Evolutionary conservation across 306 rosid species (phyloP).

Genomic region (Cicer yamashitae): DNA sequence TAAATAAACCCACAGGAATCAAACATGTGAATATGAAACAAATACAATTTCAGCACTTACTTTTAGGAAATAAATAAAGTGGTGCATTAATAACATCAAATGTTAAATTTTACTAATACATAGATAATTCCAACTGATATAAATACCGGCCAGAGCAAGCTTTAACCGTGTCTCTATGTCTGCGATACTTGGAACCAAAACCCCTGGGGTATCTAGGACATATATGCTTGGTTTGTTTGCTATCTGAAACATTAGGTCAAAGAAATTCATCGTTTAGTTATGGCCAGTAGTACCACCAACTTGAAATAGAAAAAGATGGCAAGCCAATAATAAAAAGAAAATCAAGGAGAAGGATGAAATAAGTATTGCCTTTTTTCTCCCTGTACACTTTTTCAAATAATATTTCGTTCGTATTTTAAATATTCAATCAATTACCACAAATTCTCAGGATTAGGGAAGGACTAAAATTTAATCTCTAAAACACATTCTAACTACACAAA

Average conservation of each 20-base stretch:
- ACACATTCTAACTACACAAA: not conserved
- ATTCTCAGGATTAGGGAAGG: not conserved
- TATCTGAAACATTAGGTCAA: conserved; percentile 62
- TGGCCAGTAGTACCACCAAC: conserved; percentile 26
- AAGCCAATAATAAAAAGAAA: conserved; percentile 4
- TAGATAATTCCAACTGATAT: conserved; percentile 26
- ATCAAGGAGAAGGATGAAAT: not conserved
- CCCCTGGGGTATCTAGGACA: conserved; percentile 94
- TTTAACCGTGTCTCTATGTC: conserved; percentile 88
- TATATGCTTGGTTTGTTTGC: conserved; percentile 94
- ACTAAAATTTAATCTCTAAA: not conserved
- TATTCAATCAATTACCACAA: not conserved
- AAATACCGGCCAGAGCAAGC: conserved; percentile 89
- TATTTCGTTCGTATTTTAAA: not conserved
- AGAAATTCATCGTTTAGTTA: not conserved
- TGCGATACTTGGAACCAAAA: conserved; percentile 86
- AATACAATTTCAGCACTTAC: not conserved
- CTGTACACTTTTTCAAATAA: not conserved
- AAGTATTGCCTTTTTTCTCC: not conserved
- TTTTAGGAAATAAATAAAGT: not conserved
- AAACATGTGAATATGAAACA: conserved; percentile 16
- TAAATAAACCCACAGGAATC: not conserved
- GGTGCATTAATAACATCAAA: not conserved
- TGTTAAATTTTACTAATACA: not conserved
- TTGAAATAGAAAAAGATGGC: not conserved